A percentile compares a stretch with the other conserved stretches of the same genome.
Conservation (phyloP, 2,329 filamentous ascomycete species). For the Fusarium acutatum region DNA sequence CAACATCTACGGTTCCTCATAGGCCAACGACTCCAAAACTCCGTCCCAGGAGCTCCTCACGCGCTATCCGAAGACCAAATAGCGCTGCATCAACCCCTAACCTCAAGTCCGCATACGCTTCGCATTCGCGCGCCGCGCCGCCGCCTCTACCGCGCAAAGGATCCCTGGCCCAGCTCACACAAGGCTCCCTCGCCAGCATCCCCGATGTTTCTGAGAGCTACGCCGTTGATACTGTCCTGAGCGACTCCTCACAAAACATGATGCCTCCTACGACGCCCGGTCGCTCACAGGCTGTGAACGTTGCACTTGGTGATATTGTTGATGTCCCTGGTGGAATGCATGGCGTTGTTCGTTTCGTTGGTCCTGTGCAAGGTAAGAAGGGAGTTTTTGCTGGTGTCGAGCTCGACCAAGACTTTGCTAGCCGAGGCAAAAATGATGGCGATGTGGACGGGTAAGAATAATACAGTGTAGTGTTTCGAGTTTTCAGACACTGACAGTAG, state of each 20-base stretch:
- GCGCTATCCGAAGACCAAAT: conserved; percentile 55
- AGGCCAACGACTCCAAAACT: conserved; percentile 31
- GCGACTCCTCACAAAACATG: conserved; percentile 52
- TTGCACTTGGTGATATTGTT: conserved; percentile 83
- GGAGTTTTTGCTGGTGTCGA: conserved; percentile 94
- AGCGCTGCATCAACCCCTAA: conserved; percentile 67
- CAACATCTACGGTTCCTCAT: conserved; percentile 30
- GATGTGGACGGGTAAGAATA: conserved; percentile 86
- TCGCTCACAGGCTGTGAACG: conserved; percentile 57
- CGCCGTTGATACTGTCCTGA: conserved; percentile 63
- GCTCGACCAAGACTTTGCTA: conserved; percentile 80
- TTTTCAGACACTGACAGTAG: neutral
- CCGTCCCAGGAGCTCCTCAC: conserved; percentile 40
- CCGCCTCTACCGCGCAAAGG: conserved; percentile 71
- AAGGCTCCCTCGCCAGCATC: conserved; percentile 68
- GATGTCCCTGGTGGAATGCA: conserved; percentile 95
- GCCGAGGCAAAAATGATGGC: conserved; percentile 91
- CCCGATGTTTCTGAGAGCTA: conserved; percentile 73
- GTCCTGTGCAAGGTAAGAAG: conserved; percentile 85
- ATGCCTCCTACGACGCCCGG: conserved; percentile 64
- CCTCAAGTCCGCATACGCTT: conserved; percentile 60
- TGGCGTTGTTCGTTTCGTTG: conserved; percentile 89
- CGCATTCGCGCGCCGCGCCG: conserved; percentile 57
- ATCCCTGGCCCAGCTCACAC: conserved; percentile 75
- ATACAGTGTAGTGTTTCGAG: neutral